Percentiles rank a stretch among this genome's conserved stretches.
Conservation (phyloP, 1,139 yeast genomes). For the Pichia sp. region DNA sequence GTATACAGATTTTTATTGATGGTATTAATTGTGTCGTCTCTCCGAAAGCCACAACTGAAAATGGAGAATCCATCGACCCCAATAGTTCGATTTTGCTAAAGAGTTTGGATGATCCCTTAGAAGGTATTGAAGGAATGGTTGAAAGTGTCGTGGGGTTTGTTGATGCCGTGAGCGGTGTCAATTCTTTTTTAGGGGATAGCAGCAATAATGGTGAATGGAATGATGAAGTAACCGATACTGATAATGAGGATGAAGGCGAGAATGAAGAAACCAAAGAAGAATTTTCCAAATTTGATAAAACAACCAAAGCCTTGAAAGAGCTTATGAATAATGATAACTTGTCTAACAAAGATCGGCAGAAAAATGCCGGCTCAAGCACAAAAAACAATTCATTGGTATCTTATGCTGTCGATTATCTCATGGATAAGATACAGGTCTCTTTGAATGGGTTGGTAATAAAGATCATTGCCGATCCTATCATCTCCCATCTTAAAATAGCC, state of each 20-base stretch:
- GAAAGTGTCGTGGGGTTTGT: conserved; percentile 16
- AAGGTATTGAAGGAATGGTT: conserved; percentile 12
- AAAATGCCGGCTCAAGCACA: conserved; percentile 15
- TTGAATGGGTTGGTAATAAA: conserved; percentile 38
- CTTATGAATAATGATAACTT: conserved; percentile 3
- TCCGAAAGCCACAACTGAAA: conserved; percentile 6
- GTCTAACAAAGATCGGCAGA: background rate
- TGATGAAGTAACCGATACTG: conserved; percentile 13
- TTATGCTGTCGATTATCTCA: conserved; percentile 59
- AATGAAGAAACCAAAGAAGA: conserved; percentile 4
- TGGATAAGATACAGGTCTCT: conserved; percentile 49
- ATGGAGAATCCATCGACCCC: conserved; percentile 3
- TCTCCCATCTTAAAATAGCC: conserved; percentile 36
- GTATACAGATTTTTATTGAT: conserved; percentile 6
- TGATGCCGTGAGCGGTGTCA: conserved; percentile 12
- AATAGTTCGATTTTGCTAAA: conserved; percentile 7
- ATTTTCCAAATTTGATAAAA: background rate
- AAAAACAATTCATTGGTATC: conserved; percentile 43
- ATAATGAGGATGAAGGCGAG: conserved; percentile 11
- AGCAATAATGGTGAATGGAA: background rate
- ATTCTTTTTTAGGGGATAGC: conserved; percentile 3
- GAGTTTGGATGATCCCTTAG: conserved; percentile 8
- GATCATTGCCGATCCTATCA: conserved; percentile 43
- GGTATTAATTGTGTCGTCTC: conserved; percentile 7
- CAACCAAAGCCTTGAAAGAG: conserved; percentile 4